phyloP scores from a whole-genome alignment of 192 early-diverging fungal genomes.

The Glomus cerebriforme region DNA sequence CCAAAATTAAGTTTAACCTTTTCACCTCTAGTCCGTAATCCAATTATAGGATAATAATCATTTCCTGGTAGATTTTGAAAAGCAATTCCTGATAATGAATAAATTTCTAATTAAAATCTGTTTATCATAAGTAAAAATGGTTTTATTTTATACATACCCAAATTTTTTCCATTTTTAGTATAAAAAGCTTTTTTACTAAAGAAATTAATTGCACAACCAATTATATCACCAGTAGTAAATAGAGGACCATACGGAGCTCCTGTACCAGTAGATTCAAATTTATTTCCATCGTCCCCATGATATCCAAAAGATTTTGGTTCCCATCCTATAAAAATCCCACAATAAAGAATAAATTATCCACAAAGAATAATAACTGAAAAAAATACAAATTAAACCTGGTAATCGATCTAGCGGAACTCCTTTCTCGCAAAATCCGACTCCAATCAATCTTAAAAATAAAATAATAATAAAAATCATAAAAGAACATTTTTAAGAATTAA shows the following conservation, averaged over 20 bases:
- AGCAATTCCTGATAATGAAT: constrained; percentile 28
- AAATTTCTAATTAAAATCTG: neutral
- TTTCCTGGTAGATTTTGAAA: constrained; percentile 41
- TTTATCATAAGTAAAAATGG: neutral
- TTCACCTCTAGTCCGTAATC: constrained; percentile 74
- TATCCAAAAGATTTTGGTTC: constrained; percentile 90
- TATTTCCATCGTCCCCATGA: constrained; percentile 93
- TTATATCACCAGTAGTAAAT: constrained; percentile 86
- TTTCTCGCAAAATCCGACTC: constrained; percentile 72
- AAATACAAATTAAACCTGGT: constrained; percentile 62
- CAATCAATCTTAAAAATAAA: constrained; percentile 61
- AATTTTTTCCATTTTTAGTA: constrained; percentile 88
- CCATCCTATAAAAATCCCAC: constrained; percentile 65
- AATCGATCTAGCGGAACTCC: constrained; percentile 62
- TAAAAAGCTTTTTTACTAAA: constrained; percentile 72
- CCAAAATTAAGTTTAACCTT: constrained; percentile 79
- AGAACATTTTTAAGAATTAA: too few relatives aligned
- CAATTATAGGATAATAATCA: constrained; percentile 69
- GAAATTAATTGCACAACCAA: constrained; percentile 94
- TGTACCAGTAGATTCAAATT: constrained; percentile 70
- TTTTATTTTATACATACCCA: constrained; percentile 44
- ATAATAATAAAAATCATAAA: neutral
- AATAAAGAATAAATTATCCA: neutral
- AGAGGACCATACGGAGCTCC: constrained; percentile 83
- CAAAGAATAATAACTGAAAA: neutral